Evolutionary conservation across 2,329 filamentous ascomycete genomes (phyloP).

Genomic region (Purpureocillium lavendulum): DNA sequence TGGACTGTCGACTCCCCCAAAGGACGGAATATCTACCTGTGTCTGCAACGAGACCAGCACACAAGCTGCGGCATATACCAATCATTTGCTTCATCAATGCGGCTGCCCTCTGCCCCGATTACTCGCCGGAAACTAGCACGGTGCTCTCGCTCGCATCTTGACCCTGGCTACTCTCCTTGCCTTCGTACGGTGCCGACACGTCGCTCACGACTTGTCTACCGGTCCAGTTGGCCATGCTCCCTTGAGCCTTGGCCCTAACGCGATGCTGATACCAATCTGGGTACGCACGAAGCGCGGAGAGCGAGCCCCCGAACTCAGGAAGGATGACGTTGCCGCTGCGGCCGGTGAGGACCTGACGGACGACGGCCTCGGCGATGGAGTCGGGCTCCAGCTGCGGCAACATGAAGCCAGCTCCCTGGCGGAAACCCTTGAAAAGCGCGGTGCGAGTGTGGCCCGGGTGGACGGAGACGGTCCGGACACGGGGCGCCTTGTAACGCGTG

Average conservation of each 20-base stretch:
- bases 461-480: conserved; percentile 58
- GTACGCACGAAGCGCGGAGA: conserved; percentile 38
- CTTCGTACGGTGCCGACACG: conserved; percentile 20
- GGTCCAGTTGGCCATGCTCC: conserved; percentile 33
- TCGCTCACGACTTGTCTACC: conserved; percentile 41
- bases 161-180: background rate
- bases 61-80: too few relatives aligned
- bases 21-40: too few relatives aligned
- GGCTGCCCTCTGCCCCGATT: background rate
- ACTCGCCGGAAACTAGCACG: conserved; percentile 21
- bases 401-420: conserved; percentile 37
- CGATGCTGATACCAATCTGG: conserved; percentile 56
- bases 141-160: conserved; percentile 6
- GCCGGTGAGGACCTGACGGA: conserved; percentile 39
- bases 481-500: conserved; percentile 52
- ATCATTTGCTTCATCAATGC: too few relatives aligned
- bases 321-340: conserved; percentile 39
- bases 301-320: conserved; percentile 27
- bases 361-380: conserved; percentile 36
- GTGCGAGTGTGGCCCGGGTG: conserved; percentile 39
- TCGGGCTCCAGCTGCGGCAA: conserved; percentile 28
- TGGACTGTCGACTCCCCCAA: too few relatives aligned
- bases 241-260: conserved; percentile 33
- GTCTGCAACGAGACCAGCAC: too few relatives aligned
- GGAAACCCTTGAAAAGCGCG: conserved; percentile 36